Evolutionary conservation across 2,329 filamentous ascomycete species (phyloP), one percentile per base, ranked within the genome.

Genomic region (Penicillium nordicum): DNA sequence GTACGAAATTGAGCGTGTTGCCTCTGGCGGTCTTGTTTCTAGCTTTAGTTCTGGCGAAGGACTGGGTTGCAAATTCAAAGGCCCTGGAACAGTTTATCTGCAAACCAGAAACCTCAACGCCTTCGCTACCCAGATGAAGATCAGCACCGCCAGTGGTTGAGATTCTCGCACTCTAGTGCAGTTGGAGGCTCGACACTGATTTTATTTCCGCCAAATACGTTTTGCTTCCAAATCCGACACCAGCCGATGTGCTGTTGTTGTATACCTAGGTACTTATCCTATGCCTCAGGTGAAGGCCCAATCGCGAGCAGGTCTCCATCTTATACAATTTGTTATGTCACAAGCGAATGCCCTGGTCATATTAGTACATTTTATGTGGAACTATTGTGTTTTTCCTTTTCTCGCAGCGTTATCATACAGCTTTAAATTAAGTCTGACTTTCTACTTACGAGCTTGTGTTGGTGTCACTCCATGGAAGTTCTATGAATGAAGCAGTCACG

Each of bases 1-100:
- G 69, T 99, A 97, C 68, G 82, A 90, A 5, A 85, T 99, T 60
- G 92, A 97, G 76, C 87, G 94, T 16, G 88, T 95, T 4, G 87
- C 93, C 0, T 94, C 89, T 3, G 94, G 94, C 2, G 94, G 94
- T 37, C 86, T 99, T 61, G 88, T 99, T n/a, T 93, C 90, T n/a
- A 87, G 88, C 10, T 74, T 96, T 23, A 85, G 87, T 29, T 87
- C 90, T 0, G 88, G 83, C 0, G 94, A 99, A 75, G 94, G 94
- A 0, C 78, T 97, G 36, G 92, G 96, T 4, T 99, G 94, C 79
- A 96, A 92, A 71, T 97, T 97, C 64, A 91, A 88, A 0, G 92
- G 83, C 41, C 94, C 94, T 0, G 94, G 94, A 0, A 95, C 91
- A 0, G 84, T 99, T 0, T 97, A 92, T 69, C 81, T 97, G 66